phyloP scores from a whole-genome alignment of 2,329 filamentous ascomycete genomes.

The Nemania serpens region DNA sequence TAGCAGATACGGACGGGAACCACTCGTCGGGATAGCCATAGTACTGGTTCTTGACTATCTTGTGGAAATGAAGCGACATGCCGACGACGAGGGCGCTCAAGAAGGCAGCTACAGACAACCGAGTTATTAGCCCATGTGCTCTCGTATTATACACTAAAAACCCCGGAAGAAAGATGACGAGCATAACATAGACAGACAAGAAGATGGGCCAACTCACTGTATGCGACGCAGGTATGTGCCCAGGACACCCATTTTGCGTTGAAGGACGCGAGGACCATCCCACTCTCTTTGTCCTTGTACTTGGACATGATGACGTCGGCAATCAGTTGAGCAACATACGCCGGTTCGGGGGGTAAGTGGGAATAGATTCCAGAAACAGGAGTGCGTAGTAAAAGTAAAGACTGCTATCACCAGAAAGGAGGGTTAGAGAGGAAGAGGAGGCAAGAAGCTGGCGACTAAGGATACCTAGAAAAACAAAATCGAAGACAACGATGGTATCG shows the following conservation, averaged over 20 bases:
- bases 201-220: conserved; percentile 58
- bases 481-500: too few relatives aligned
- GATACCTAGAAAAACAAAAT: background rate
- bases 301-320: conserved; percentile 29
- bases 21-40: conserved; percentile 94
- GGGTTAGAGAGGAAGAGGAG: background rate
- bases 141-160: background rate
- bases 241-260: conserved; percentile 91
- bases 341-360: background rate
- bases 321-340: conserved; percentile 17
- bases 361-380: background rate
- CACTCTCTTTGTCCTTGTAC: conserved; percentile 69
- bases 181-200: background rate
- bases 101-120: conserved; percentile 68
- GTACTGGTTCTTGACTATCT: conserved; percentile 97
- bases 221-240: conserved; percentile 82
- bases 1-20: conserved; percentile 95
- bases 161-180: background rate
- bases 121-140: background rate
- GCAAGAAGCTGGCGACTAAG: background rate
- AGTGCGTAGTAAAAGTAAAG: background rate
- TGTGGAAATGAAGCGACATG: conserved; percentile 83
- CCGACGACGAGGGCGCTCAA: conserved; percentile 84
- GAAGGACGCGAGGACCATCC: conserved; percentile 63
- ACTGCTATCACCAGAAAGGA: background rate